Evolutionary conservation across 768 basidiomycete species (phyloP).

Genomic region (Pluteus cervinus): DNA sequence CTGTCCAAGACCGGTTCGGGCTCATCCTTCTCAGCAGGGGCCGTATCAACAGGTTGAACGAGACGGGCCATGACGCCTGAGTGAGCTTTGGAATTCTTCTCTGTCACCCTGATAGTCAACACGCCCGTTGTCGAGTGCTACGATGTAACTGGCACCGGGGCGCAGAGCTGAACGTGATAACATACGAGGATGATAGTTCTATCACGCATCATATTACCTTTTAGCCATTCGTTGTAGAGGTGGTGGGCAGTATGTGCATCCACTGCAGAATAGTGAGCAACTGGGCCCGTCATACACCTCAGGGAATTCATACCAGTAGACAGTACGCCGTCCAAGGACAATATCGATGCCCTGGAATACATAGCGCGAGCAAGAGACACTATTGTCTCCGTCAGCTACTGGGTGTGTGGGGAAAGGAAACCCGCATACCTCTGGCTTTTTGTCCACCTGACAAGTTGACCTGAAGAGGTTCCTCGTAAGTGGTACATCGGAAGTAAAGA

Average conservation of each 20-base stretch:
- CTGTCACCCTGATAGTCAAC: constrained; percentile 66
- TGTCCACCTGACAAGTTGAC: constrained; percentile 56
- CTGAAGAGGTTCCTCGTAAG: constrained; percentile 15
- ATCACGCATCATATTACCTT: constrained; percentile 73
- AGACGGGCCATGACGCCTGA: constrained; percentile 58
- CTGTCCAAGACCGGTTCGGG: constrained; percentile 1
- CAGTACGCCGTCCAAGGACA: constrained; percentile 82
- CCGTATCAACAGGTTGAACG: constrained; percentile 41
- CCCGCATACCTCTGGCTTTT: constrained; percentile 51
- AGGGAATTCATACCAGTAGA: constrained; percentile 36
- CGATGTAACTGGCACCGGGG: constrained; percentile 73
- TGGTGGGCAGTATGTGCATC: constrained; percentile 93
- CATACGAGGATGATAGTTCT: constrained; percentile 91
- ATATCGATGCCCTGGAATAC: constrained; percentile 77
- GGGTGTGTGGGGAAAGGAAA: constrained; percentile 37
- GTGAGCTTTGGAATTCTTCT: constrained; percentile 53
- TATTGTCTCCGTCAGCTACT: constrained; percentile 22
- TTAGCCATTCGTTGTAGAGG: constrained; percentile 77
- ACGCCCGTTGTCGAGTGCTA: constrained; percentile 79
- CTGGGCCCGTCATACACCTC: background rate
- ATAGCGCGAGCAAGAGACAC: constrained; percentile 65
- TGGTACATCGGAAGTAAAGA: background rate
- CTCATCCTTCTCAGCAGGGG: constrained; percentile 34
- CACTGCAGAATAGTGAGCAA: constrained; percentile 33
- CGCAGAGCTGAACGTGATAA: constrained; percentile 88